These are phyloP conservation scores for Diddensiella santjacobensis DNA, from an alignment of 805 yeast genomes.

Conservation along the genomic window DNA sequence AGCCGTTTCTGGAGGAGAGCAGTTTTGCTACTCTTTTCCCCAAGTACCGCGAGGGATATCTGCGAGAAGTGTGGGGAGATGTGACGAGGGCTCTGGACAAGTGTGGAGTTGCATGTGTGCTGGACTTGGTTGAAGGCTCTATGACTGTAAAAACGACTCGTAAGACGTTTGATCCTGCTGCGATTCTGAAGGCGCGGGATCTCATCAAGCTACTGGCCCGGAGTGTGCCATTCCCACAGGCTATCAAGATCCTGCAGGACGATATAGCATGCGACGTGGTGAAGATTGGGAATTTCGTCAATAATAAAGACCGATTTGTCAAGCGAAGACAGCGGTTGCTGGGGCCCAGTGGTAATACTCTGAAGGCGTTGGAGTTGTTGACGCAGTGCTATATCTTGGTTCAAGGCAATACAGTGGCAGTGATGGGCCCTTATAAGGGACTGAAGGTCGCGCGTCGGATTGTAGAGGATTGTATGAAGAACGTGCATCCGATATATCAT, in stretches of 20 bases:
- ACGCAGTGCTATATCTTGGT: constrained; percentile 95
- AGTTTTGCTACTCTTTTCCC: constrained; percentile 94
- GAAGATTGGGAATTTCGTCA: constrained; percentile 84
- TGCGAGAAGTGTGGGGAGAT: constrained; percentile 89
- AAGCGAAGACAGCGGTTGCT: constrained; percentile 94
- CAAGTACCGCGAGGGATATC: constrained; percentile 88
- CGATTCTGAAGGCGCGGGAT: constrained; percentile 90
- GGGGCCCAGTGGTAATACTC: constrained; percentile 95
- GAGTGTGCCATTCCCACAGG: constrained; percentile 96
- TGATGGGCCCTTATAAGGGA: constrained; percentile 95
- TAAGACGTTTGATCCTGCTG: constrained; percentile 93
- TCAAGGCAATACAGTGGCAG: constrained; percentile 95
- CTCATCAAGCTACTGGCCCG: constrained; percentile 88
- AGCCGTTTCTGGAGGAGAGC: constrained; percentile 91
- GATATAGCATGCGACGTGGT: constrained; percentile 94
- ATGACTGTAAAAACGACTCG: constrained; percentile 96
- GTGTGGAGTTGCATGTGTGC: constrained; percentile 70
- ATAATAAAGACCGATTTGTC: constrained; percentile 88
- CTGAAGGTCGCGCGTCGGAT: constrained; percentile 87
- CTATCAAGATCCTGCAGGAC: constrained; percentile 84
- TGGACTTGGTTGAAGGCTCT: constrained; percentile 92
- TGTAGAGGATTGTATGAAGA: constrained; percentile 96
- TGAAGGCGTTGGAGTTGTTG: constrained; percentile 88
- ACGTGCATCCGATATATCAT: constrained; percentile 95
- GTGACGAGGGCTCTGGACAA: constrained; percentile 75